Percentiles rank a stretch among this genome's conserved stretches.
Evolutionary conservation across 78 protist species (phyloP).

Genomic region (Dictyostelium brefeldianum): DNA sequence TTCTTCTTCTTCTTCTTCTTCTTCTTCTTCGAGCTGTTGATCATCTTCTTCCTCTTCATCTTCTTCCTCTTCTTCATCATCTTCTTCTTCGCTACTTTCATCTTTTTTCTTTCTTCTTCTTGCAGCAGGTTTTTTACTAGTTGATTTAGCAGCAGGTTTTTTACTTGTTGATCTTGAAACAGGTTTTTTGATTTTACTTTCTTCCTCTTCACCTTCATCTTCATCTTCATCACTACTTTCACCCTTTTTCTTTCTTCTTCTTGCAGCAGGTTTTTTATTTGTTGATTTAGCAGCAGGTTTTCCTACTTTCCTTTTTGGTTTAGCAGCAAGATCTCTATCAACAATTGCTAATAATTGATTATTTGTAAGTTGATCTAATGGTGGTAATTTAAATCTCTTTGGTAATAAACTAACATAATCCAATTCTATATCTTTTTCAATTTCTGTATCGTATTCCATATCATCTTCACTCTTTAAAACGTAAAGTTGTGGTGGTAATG

Average conservation of each 20-base stretch:
- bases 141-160: not conserved
- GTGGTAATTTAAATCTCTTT: constrained; percentile 24
- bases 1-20: not conserved
- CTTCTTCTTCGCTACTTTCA: not conserved
- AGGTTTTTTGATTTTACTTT: not conserved
- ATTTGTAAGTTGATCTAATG: constrained; percentile 3
- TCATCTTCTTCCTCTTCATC: not conserved
- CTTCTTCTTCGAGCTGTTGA: constrained; percentile 3
- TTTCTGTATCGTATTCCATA: not conserved
- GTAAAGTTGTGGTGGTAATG: constrained; percentile 10
- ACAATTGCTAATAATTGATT: not conserved
- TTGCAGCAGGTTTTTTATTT: not conserved
- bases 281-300: not conserved
- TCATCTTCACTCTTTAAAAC: not conserved
- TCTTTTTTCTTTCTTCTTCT: not conserved
- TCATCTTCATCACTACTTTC: not conserved
- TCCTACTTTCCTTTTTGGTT: not conserved
- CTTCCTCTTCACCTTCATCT: not conserved
- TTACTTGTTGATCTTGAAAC: not conserved
- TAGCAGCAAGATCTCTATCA: not conserved
- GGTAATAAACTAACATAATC: not conserved
- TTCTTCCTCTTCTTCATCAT: not conserved
- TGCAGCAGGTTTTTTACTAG: not conserved
- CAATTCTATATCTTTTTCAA: not conserved
- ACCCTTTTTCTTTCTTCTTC: not conserved